phyloP scores from a whole-genome alignment of 495 filamentous ascomycete genomes.

The Neurospora sp. region DNA sequence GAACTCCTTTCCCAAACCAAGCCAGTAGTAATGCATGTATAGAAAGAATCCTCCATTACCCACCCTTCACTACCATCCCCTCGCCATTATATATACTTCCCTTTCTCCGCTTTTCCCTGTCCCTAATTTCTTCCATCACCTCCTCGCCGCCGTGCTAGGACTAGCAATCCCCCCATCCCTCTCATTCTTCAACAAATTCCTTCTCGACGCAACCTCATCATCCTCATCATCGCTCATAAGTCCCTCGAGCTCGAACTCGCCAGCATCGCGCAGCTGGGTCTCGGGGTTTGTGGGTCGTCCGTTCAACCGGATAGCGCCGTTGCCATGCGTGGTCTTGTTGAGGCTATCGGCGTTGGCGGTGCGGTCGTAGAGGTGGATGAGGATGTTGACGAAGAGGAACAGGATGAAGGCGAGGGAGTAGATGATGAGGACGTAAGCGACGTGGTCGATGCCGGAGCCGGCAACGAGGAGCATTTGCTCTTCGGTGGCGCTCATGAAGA shows the following conservation, averaged over 20 bases:
- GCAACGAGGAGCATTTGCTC: constrained; percentile 80
- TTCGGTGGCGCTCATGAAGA: constrained; percentile 96
- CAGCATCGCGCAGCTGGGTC: constrained; percentile 54
- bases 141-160: constrained; percentile 30
- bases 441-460: constrained; percentile 66
- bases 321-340: constrained; percentile 5
- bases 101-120: background rate
- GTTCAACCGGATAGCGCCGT: constrained; percentile 34
- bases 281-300: constrained; percentile 42
- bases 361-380: constrained; percentile 72
- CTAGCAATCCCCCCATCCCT: constrained; percentile 20
- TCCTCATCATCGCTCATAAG: constrained; percentile 82
- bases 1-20: background rate
- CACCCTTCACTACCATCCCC: background rate
- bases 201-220: constrained; percentile 26
- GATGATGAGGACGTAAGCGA: constrained; percentile 82
- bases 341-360: constrained; percentile 19
- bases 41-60: background rate
- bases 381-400: constrained; percentile 80
- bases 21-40: background rate
- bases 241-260: constrained; percentile 85
- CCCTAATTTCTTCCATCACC: background rate
- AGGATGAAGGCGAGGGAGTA: constrained; percentile 84
- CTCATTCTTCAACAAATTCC: constrained; percentile 25
- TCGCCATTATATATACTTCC: background rate